Percentiles rank a stretch among this genome's conserved stretches.
phyloP scores from a whole-genome alignment of 768 basidiomycete species.

The Macrolepiota dolichaula region DNA sequence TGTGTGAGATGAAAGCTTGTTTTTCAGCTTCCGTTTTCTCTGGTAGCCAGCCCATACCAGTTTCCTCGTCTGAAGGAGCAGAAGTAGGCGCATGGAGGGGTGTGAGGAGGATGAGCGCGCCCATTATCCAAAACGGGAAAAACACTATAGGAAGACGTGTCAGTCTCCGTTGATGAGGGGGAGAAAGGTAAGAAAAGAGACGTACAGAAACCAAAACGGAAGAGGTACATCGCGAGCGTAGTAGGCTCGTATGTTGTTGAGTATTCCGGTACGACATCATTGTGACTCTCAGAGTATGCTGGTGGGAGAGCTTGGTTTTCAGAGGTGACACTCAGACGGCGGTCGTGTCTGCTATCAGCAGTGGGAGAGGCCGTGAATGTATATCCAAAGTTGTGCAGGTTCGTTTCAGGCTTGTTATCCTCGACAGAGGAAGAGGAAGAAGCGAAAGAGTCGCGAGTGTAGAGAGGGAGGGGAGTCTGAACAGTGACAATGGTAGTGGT shows the following conservation, averaged over 20 bases:
- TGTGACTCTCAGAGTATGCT: slow-evolving; percentile 40
- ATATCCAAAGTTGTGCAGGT: slow-evolving; percentile 28
- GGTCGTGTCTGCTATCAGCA: slow-evolving; percentile 40
- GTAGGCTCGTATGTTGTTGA: slow-evolving; percentile 41
- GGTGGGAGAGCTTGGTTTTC: slow-evolving; percentile 27
- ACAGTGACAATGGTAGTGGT: not conserved
- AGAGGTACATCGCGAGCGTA: slow-evolving; percentile 58
- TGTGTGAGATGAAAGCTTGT: slow-evolving; percentile 38
- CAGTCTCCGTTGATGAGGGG: not conserved
- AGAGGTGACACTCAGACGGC: slow-evolving; percentile 21
- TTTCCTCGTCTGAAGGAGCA: slow-evolving; percentile 14
- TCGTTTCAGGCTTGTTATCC: not conserved
- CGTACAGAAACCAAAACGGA: slow-evolving; percentile 64
- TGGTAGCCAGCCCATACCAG: slow-evolving; percentile 44
- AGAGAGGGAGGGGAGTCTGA: not conserved
- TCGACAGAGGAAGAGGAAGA: slow-evolving; percentile 3
- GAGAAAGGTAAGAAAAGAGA: slow-evolving; percentile 10
- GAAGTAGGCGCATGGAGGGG: slow-evolving; percentile 44
- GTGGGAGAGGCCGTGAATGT: slow-evolving; percentile 28
- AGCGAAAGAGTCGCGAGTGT: slow-evolving; percentile 9
- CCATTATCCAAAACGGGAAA: slow-evolving; percentile 60
- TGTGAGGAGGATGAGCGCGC: slow-evolving; percentile 50
- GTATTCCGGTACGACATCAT: slow-evolving; percentile 30
- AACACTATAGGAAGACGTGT: slow-evolving; percentile 41
- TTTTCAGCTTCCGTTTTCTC: slow-evolving; percentile 54